Evolutionary conservation across 495 filamentous ascomycete species (phyloP).

Genomic region (Neurospora sp.): DNA sequence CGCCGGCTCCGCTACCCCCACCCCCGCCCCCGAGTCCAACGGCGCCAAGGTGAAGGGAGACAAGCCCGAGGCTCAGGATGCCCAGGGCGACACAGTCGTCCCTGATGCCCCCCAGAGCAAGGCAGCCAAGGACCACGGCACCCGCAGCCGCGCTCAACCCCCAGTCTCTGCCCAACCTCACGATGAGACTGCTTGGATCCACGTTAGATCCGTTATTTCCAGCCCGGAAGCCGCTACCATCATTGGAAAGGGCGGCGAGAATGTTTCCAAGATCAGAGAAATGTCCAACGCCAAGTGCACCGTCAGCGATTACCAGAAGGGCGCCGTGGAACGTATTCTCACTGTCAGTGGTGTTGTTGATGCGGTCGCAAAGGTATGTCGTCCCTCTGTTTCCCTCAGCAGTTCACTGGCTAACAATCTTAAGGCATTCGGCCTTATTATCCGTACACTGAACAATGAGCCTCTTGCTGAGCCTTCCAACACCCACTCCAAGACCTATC

Average conservation of each 20-base stretch:
- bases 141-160: slow-evolving; percentile 35
- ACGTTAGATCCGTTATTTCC: slow-evolving; percentile 90
- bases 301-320: slow-evolving; percentile 93
- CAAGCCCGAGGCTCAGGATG: slow-evolving; percentile 49
- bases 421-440: slow-evolving; percentile 98
- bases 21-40: slow-evolving; percentile 25
- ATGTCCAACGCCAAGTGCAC: slow-evolving; percentile 95
- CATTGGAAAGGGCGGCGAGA: slow-evolving; percentile 97
- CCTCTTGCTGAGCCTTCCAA: slow-evolving; percentile 76
- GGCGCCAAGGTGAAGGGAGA: slow-evolving; percentile 39
- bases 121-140: slow-evolving; percentile 12
- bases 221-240: slow-evolving; percentile 95
- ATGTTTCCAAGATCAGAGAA: slow-evolving; percentile 87
- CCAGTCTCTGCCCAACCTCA: slow-evolving; percentile 30
- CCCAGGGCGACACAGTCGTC: slow-evolving; percentile 57
- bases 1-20: background rate
- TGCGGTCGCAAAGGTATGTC: slow-evolving; percentile 84
- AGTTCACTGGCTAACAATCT: slow-evolving; percentile 4
- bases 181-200: slow-evolving; percentile 93
- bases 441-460: slow-evolving; percentile 96
- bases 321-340: slow-evolving; percentile 91
- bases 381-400: background rate
- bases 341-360: slow-evolving; percentile 94
- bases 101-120: slow-evolving; percentile 53
- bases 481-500: slow-evolving; percentile 92